Evolutionary conservation across 164 flowering plant genomes (phyloP), one percentile per base, ranked within the genome.

Genomic region (Macadamia integrifolia): DNA sequence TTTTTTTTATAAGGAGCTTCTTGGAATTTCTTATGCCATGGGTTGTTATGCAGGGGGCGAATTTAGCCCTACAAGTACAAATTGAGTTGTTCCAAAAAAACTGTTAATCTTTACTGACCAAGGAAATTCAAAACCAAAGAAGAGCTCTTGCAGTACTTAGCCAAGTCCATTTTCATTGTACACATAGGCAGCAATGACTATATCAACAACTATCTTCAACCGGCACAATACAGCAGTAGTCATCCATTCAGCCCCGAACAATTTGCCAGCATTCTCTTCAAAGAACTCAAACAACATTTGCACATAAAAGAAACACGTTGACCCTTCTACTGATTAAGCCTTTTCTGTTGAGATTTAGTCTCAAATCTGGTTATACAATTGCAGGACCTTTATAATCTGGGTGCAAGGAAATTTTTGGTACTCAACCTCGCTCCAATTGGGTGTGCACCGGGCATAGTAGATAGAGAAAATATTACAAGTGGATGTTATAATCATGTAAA

Each of bases 401-500:
- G 83, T 63, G 83, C 79, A 3, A 78, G 83, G 48, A 82, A 78
- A 74, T 30, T 76, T 1, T 59, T 80, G 2, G 14, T 82, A 53
- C 74, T 80, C 29, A 80, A 78, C n/a, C n/a, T 82, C 5, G 53
- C 52, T 14, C 66, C 49, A 13, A 18, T 62, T 1, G 87, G 87
- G 18, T 84, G 84, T 66, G 11, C 76, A 12, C 86, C 84, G 14
- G 44, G 44, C 0, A 3, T 66, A 2, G 31, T 62, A 7, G 56
- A 31, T 1, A 58, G 3, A 1, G 29, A 56, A 0, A 56, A 50
- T 35, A 58, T 71, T 63, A 44, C 6, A 3, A 80, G 83, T 28
- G 32, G 61, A 60, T 88, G 92, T 28, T 77, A 43, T 2, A 84
- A 84, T n/a, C 72, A 70, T 9, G 5, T 68, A 23, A 86, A 86